These are phyloP conservation scores for Waltiozyma sp. DNA, from an alignment of 1,139 yeast species.

Conservation along the genomic window DNA sequence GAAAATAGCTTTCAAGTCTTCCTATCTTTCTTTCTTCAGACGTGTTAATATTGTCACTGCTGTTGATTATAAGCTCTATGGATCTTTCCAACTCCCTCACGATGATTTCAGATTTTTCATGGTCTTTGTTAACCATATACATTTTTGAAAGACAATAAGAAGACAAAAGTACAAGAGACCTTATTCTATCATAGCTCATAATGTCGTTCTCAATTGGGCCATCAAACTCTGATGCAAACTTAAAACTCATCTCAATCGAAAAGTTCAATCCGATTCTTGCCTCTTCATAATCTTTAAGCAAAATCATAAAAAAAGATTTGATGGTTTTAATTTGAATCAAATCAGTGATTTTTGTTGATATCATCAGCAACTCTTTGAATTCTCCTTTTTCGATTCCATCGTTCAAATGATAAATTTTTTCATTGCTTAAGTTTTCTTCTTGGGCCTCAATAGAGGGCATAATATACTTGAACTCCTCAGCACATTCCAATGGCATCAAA, in stretches of 20 bases:
- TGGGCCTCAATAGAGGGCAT: background rate
- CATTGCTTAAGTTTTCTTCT: conserved; percentile 1
- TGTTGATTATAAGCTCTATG: conserved; percentile 1
- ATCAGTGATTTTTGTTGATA: background rate
- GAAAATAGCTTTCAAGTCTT: conserved; percentile 6
- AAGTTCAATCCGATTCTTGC: background rate
- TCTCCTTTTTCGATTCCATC: background rate
- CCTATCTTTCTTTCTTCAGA: conserved; percentile 4
- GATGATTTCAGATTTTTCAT: background rate
- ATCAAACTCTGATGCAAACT: background rate
- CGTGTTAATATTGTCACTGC: conserved; percentile 4
- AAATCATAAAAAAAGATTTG: conserved; percentile 2
- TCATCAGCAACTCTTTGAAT: no score
- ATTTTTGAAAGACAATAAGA: conserved; percentile 1
- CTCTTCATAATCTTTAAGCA: background rate
- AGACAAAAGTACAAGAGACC: conserved; percentile 3
- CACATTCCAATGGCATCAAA: conserved; percentile 4
- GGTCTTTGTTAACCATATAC: background rate
- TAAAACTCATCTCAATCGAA: conserved; percentile 1
- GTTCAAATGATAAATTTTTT: background rate
- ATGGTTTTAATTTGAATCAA: conserved; percentile 2
- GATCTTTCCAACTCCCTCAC: background rate
- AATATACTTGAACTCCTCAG: conserved; percentile 1
- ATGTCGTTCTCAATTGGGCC: background rate
- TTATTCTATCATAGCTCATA: conserved; percentile 1